Conservation (phyloP, 352 stramenopile genomes). For the Pythium brachiatum region DNA sequence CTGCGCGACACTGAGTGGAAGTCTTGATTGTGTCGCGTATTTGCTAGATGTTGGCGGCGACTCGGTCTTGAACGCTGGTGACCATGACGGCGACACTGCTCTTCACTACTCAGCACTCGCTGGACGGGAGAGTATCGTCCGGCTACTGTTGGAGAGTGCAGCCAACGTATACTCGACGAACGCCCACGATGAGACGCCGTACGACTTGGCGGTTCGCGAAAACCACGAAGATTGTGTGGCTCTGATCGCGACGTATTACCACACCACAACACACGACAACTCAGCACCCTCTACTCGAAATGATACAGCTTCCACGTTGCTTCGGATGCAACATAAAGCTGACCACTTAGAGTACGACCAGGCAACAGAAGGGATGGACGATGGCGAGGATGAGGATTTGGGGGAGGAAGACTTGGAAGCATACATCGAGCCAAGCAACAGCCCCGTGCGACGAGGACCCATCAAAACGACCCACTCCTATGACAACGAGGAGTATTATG, state of each 20-base stretch:
- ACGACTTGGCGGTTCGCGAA: slow-evolving; percentile 58
- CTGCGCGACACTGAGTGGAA: slow-evolving; percentile 58
- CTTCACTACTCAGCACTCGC: slow-evolving; percentile 72
- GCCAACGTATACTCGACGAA: slow-evolving; percentile 68
- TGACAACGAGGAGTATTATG: background rate
- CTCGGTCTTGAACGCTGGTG: slow-evolving; percentile 73
- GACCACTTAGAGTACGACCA: slow-evolving; percentile 23
- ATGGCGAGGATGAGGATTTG: slow-evolving; percentile 10
- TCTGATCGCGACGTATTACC: slow-evolving; percentile 58
- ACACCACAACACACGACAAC: slow-evolving; percentile 25
- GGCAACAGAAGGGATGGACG: slow-evolving; percentile 16
- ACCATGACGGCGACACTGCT: slow-evolving; percentile 72
- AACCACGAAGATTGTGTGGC: slow-evolving; percentile 45
- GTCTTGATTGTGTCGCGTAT: slow-evolving; percentile 72
- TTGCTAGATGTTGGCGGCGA: slow-evolving; percentile 82
- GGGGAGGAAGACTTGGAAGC: slow-evolving; percentile 17
- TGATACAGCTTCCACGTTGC: slow-evolving; percentile 43
- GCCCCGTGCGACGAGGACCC: slow-evolving; percentile 25
- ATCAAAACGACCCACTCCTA: slow-evolving; percentile 11
- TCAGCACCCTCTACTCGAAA: slow-evolving; percentile 34
- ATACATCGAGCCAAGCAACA: slow-evolving; percentile 24
- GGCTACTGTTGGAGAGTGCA: slow-evolving; percentile 71
- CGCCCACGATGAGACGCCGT: slow-evolving; percentile 55
- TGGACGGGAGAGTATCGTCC: slow-evolving; percentile 61
- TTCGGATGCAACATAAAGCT: slow-evolving; percentile 26